phyloP scores from a whole-genome alignment of 1,284 basidiomycete species.

The Dichomitus squalens region DNA sequence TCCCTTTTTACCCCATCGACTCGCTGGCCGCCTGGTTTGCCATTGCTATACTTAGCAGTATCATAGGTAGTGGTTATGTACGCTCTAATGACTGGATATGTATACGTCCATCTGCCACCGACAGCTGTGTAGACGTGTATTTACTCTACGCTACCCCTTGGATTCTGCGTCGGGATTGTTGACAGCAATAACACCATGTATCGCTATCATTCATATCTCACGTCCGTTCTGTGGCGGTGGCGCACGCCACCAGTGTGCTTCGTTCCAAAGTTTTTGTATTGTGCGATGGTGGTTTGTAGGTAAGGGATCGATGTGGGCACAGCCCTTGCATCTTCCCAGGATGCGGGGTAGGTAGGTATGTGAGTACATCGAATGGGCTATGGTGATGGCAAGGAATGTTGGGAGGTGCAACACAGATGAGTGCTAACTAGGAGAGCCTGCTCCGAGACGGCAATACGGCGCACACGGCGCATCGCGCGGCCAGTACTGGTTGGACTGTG shows the following conservation, averaged over 20 bases:
- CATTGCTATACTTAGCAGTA: conserved; percentile 14
- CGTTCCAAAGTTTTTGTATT: conserved; percentile 21
- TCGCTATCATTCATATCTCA: neutral
- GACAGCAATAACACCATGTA: conserved; percentile 12
- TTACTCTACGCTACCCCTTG: neutral
- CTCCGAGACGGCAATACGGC: conserved; percentile 5
- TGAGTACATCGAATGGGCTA: conserved; percentile 12
- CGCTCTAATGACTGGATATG: conserved; percentile 16
- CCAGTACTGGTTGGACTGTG: conserved; percentile 1
- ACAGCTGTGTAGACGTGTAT: neutral
- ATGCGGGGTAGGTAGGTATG: conserved; percentile 17
- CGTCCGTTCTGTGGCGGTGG: no score
- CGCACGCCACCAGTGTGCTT: neutral
- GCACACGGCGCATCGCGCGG: neutral
- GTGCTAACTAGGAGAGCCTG: conserved; percentile 8
- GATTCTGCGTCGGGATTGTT: neutral
- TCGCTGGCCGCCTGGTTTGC: conserved; percentile 8
- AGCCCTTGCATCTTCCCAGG: conserved; percentile 29
- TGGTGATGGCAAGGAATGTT: conserved; percentile 9
- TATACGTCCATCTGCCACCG: conserved; percentile 8
- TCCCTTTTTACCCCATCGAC: conserved; percentile 5
- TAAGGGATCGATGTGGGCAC: conserved; percentile 25
- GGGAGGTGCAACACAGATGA: conserved; percentile 2
- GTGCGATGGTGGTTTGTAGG: conserved; percentile 9
- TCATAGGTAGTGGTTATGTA: conserved; percentile 23